Conservation (phyloP, 2,329 filamentous ascomycete species). For the Trichoderma atrobrunneum region DNA sequence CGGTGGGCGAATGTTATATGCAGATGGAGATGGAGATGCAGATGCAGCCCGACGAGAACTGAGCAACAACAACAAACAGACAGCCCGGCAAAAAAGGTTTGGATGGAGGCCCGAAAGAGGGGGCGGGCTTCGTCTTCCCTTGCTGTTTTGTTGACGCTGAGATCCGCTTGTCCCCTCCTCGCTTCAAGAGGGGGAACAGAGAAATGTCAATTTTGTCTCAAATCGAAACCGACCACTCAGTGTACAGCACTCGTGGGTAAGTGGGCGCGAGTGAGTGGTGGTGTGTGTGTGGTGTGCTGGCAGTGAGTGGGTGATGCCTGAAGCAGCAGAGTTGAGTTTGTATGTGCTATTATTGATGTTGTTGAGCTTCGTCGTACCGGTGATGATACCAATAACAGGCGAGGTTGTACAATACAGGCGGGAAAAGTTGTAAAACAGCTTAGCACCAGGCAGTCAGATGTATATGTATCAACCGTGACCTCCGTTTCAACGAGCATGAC, state of each 20-base stretch:
- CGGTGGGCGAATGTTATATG: conserved; percentile 4
- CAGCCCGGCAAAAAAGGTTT: not conserved
- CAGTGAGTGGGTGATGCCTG: not conserved
- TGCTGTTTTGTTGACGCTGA: conserved; percentile 4
- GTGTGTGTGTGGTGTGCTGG: not conserved
- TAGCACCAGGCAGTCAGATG: not conserved
- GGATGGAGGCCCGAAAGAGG: not conserved
- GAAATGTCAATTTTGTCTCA: not conserved
- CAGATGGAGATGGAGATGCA: not conserved
- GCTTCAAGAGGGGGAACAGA: not conserved
- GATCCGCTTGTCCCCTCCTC: not conserved
- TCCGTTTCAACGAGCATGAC: not conserved
- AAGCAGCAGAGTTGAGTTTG: not conserved
- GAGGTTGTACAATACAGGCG: not conserved
- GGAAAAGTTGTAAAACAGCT: not conserved
- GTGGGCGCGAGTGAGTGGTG: not conserved
- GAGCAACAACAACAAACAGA: not conserved
- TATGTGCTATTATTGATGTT: not conserved
- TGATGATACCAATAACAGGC: not conserved
- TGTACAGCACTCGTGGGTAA: not conserved
- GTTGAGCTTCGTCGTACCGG: not conserved
- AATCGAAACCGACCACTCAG: not conserved
- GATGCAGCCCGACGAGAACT: not conserved
- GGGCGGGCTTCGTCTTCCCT: not conserved
- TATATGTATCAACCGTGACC: not conserved